Evolutionary conservation across 169 alveolate species (phyloP), one percentile per base, ranked within the genome.

Genomic region (Theileria equi): DNA sequence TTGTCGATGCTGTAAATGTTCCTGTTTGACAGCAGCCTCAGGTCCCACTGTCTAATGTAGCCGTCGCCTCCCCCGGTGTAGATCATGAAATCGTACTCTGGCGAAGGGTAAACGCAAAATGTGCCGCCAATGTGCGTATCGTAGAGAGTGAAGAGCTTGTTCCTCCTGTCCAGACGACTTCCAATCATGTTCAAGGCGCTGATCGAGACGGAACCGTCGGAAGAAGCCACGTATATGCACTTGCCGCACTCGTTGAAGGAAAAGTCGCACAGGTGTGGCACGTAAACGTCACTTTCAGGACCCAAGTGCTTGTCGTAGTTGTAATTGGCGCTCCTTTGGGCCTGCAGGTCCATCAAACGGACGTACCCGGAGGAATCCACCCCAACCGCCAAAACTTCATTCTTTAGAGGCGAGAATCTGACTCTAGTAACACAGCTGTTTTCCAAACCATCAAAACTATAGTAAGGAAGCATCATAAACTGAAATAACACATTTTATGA

Each of bases 61-160:
- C 91, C 91, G 62, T 84, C 91, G 8, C 91, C 87, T 13, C 91
- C 91, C n/a, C 91, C 91, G 41, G 80, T 61, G 58, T 80, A 84
- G 23, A 67, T 47, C 47, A 79, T 68, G 76, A 67, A 84, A 38
- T 79, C 81, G 68, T 69, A 76, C 52, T 54, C 76, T 48, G 64
- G 81, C 41, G 80, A 77, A 41, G 71, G 74, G 59, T 36, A 47
- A 43, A 61, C 80, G 50, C 67, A 65, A 57, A 58, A 71, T 36
- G 68, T 80, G 61, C 60, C 81, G 61, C 80, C 86, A 54, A 35
- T 82, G 59, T 66, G 81, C 70, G 67, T 61, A 53, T 54, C 72
- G 41, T 34, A 45, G 1, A 71, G 41, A 19, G 66, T 17, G n/a
- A 69, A 2, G 23, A 69, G 64, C 41, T 38, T 31, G 29, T 45